Evolutionary conservation across 345 rosid genomes (phyloP).

Genomic region (Moricandia moricandioides): DNA sequence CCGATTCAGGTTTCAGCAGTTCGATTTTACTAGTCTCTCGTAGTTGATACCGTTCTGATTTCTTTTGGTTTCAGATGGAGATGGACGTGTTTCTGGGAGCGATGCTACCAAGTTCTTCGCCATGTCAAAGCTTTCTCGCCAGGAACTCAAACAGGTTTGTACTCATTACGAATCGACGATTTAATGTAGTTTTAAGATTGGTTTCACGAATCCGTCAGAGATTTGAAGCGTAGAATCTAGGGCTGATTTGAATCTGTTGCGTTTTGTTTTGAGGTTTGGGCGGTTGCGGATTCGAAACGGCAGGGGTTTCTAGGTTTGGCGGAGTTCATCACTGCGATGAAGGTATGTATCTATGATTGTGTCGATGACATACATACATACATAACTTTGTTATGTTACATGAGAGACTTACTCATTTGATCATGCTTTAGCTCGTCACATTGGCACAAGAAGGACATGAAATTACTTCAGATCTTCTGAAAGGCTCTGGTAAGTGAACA

Average conservation of each 20-base stretch:
- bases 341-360: conserved; percentile 45
- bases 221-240: background rate
- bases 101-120: conserved; percentile 82
- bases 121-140: conserved; percentile 81
- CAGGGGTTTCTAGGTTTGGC: conserved; percentile 77
- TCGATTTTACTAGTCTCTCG: background rate
- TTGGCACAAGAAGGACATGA: conserved; percentile 80
- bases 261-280: conserved; percentile 65
- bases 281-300: conserved; percentile 73
- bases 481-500: conserved; percentile 47
- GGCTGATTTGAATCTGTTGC: background rate
- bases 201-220: background rate
- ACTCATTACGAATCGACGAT: background rate
- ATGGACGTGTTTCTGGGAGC: conserved; percentile 75
- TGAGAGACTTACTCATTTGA: background rate
- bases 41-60: background rate
- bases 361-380: background rate
- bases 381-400: background rate
- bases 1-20: conserved; percentile 65
- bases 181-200: background rate
- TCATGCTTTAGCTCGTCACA: conserved; percentile 55
- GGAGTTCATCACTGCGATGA: conserved; percentile 77
- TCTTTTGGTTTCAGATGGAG: conserved; percentile 50
- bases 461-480: conserved; percentile 53
- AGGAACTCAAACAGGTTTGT: conserved; percentile 80